phyloP scores from a whole-genome alignment of 2,329 filamentous ascomycete species.

The Colletotrichum abscissum region DNA sequence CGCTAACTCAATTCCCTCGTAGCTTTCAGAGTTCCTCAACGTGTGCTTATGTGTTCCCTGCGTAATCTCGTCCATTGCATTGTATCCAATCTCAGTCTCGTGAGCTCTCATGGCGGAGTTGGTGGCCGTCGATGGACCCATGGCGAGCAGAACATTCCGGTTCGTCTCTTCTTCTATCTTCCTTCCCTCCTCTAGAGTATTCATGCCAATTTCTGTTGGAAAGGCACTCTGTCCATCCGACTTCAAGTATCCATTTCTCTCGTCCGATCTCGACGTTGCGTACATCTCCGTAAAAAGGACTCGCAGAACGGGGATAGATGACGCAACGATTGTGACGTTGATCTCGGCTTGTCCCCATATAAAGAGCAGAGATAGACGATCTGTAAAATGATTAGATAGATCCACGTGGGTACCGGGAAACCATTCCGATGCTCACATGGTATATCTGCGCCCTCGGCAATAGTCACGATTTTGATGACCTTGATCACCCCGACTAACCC shows the following conservation, averaged over 20 bases:
- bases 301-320: slow-evolving; percentile 29
- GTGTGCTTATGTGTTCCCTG: background rate
- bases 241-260: background rate
- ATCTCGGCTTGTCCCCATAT: slow-evolving; percentile 31
- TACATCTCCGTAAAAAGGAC: slow-evolving; percentile 28
- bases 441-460: slow-evolving; percentile 15
- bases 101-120: background rate
- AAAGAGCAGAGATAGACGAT: slow-evolving; percentile 12
- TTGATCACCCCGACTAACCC: slow-evolving; percentile 13
- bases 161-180: background rate
- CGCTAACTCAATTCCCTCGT: background rate
- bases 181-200: background rate
- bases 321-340: slow-evolving; percentile 32
- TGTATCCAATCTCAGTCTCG: slow-evolving; percentile 1
- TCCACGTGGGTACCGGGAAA: background rate
- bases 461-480: slow-evolving; percentile 11
- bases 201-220: background rate
- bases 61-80: background rate
- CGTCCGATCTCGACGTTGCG: background rate
- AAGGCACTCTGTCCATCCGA: slow-evolving; percentile 5
- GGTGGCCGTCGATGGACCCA: background rate
- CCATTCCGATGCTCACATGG: background rate
- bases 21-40: background rate
- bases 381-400: background rate
- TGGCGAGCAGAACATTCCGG: background rate